phyloP scores from a whole-genome alignment of 2,329 filamentous ascomycete species.

The Trichoderma afroharzianum region DNA sequence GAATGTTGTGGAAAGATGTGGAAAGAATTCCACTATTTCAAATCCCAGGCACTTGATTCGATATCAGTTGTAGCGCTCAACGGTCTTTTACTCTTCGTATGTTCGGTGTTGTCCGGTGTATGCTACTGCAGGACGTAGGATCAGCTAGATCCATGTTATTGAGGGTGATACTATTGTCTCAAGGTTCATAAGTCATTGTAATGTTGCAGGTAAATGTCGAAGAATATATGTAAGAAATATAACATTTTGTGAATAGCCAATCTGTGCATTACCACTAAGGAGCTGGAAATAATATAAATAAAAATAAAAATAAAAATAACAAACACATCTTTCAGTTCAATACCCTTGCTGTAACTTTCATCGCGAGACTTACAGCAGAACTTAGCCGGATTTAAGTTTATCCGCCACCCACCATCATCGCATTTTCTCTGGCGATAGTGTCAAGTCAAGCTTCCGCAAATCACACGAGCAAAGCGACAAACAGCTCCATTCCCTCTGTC shows the following conservation, averaged over 20 bases:
- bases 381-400: background rate
- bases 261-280: background rate
- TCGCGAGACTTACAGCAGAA: background rate
- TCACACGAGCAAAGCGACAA: background rate
- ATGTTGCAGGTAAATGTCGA: background rate
- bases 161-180: background rate
- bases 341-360: background rate
- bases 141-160: background rate
- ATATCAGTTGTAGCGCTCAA: background rate
- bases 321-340: background rate
- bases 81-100: background rate
- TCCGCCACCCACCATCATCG: conserved; percentile 2
- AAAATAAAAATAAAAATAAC: background rate
- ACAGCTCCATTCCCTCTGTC: background rate
- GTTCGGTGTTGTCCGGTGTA: background rate
- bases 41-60: background rate
- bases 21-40: background rate
- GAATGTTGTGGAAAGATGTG: background rate
- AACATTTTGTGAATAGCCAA: background rate
- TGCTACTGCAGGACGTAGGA: background rate
- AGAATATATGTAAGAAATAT: background rate
- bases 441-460: background rate
- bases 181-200: background rate
- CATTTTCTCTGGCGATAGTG: background rate
- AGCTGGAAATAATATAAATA: background rate